Evolutionary conservation across 179 eudicot species (phyloP).

Genomic region (Dionaea muscipula): DNA sequence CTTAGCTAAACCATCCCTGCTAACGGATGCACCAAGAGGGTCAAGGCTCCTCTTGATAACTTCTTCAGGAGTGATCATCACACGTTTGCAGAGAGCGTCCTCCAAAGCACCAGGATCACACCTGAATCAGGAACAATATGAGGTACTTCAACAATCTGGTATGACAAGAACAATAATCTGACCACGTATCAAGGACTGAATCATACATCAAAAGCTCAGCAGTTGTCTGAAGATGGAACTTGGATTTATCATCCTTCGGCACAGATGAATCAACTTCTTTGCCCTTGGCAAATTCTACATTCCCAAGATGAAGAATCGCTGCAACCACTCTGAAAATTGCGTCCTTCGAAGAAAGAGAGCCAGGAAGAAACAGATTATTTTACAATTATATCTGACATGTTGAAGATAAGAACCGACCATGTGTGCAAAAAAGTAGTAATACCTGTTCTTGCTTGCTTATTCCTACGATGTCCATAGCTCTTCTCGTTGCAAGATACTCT

Average conservation of each 20-base stretch:
- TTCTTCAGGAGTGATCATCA: slow-evolving; percentile 84
- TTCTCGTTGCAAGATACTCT: slow-evolving; percentile 81
- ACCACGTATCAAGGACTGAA: slow-evolving; percentile 6
- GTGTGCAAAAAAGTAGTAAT: not conserved
- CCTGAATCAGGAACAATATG: slow-evolving; percentile 26
- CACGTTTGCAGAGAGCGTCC: slow-evolving; percentile 74
- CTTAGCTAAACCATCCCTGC: slow-evolving; percentile 82
- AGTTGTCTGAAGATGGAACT: slow-evolving; percentile 66
- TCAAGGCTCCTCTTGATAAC: slow-evolving; percentile 72
- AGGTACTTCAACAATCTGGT: slow-evolving; percentile 9
- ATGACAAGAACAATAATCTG: slow-evolving; percentile 2
- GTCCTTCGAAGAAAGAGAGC: slow-evolving; percentile 31
- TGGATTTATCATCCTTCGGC: slow-evolving; percentile 60
- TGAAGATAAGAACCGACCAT: slow-evolving; percentile 6
- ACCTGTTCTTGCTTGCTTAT: slow-evolving; percentile 84
- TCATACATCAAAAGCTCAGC: slow-evolving; percentile 81
- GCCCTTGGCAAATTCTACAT: slow-evolving; percentile 75
- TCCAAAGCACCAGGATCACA: slow-evolving; percentile 55
- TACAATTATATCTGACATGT: not conserved
- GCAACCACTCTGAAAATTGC: slow-evolving; percentile 96
- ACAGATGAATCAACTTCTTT: slow-evolving; percentile 79
- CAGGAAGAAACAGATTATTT: not conserved
- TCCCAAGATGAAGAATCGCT: slow-evolving; percentile 85
- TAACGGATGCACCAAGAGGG: slow-evolving; percentile 46
- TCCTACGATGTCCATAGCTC: slow-evolving; percentile 96